A percentile compares a stretch with the other conserved stretches of the same genome.
Evolutionary conservation across 2,329 filamentous ascomycete genomes (phyloP).

Genomic region (Diaporthe aspalathi): DNA sequence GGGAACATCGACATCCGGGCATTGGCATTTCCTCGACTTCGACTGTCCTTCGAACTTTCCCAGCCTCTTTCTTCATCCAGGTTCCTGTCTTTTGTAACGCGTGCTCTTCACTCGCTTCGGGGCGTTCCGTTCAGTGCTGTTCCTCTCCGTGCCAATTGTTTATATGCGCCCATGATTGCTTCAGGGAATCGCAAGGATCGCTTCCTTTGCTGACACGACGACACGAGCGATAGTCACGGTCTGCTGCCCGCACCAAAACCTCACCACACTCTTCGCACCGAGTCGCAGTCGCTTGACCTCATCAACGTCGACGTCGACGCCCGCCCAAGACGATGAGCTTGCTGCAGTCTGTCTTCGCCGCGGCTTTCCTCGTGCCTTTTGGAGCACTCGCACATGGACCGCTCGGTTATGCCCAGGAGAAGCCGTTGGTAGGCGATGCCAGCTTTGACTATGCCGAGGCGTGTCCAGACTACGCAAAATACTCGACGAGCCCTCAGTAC

Average conservation of each 20-base stretch:
- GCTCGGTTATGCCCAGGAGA: constrained; percentile 43
- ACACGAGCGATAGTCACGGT: constrained; percentile 1
- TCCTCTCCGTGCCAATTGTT: background rate
- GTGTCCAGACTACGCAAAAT: constrained; percentile 74
- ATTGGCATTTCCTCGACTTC: constrained; percentile 22
- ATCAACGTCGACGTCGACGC: background rate
- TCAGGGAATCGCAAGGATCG: constrained; percentile 3
- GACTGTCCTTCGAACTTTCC: background rate
- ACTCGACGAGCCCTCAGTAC: constrained; percentile 69
- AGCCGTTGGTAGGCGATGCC: constrained; percentile 48
- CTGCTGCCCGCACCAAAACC: background rate
- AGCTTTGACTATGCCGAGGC: constrained; percentile 50
- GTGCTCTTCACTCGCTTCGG: constrained; percentile 15
- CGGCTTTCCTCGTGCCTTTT: constrained; percentile 3
- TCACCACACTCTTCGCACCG: background rate
- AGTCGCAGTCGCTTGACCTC: background rate
- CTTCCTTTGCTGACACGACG: constrained; percentile 13
- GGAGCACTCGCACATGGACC: constrained; percentile 21
- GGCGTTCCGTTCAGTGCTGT: background rate
- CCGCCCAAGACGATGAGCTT: constrained; percentile 19
- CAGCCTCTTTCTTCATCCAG: background rate
- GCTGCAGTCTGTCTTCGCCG: constrained; percentile 11
- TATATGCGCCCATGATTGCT: background rate
- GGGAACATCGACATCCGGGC: constrained; percentile 15
- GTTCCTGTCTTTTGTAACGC: background rate